phyloP scores from a whole-genome alignment of 495 filamentous ascomycete genomes.

The Penicillium cataractarum region DNA sequence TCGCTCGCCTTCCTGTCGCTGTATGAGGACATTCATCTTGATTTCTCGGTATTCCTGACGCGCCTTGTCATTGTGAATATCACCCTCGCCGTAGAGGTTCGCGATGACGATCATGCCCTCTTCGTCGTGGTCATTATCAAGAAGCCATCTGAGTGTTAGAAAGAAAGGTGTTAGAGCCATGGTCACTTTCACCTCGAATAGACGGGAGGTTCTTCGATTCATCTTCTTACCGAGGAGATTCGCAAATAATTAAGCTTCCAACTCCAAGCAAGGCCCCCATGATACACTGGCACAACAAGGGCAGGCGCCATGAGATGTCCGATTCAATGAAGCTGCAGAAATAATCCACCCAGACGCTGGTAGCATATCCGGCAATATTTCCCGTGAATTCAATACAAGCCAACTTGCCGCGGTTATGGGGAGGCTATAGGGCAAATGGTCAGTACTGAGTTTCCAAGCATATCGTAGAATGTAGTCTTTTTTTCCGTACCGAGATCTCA shows the following conservation, averaged over 20 bases:
- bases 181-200: background rate
- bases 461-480: background rate
- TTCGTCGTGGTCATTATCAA: slow-evolving; percentile 98
- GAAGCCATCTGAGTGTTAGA: slow-evolving; percentile 77
- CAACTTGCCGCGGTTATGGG: slow-evolving; percentile 92
- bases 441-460: slow-evolving; percentile 9
- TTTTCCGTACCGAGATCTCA: slow-evolving; percentile 69
- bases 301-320: slow-evolving; percentile 88
- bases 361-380: slow-evolving; percentile 93
- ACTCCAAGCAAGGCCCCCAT: slow-evolving; percentile 85
- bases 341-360: slow-evolving; percentile 98
- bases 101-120: slow-evolving; percentile 98
- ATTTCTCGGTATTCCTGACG: slow-evolving; percentile 96
- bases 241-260: slow-evolving; percentile 90
- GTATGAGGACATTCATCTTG: slow-evolving; percentile 93
- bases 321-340: slow-evolving; percentile 88
- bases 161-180: background rate
- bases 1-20: slow-evolving; percentile 91
- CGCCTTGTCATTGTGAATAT: slow-evolving; percentile 88
- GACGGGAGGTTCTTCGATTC: background rate
- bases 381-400: slow-evolving; percentile 98
- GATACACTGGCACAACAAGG: slow-evolving; percentile 88
- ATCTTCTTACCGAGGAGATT: slow-evolving; percentile 80
- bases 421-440: slow-evolving; percentile 55
- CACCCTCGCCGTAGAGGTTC: slow-evolving; percentile 93